Evolutionary conservation across 1,139 yeast genomes (phyloP).

Genomic region (Candida pseudoviswanathii): DNA sequence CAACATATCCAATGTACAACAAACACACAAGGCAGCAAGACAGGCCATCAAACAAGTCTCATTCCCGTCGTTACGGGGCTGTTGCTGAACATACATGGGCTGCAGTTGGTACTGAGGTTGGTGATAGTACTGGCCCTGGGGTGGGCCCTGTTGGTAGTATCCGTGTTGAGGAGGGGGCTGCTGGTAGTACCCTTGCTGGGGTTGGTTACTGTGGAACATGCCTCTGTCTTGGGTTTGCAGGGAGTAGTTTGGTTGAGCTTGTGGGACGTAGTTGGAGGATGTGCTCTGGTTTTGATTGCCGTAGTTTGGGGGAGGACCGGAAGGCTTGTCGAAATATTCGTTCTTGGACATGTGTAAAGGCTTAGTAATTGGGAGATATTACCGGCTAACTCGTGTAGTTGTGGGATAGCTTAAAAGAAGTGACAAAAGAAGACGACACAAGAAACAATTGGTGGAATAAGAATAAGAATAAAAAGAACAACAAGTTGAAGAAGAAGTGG

Average conservation of each 20-base stretch:
- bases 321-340: slow-evolving; percentile 38
- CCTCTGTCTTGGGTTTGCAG: slow-evolving; percentile 36
- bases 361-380: no score
- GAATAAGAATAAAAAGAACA: neutral
- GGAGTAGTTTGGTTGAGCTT: slow-evolving; percentile 38
- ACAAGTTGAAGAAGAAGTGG: neutral
- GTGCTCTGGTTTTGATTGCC: slow-evolving; percentile 13
- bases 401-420: neutral
- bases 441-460: neutral
- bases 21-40: slow-evolving; percentile 71
- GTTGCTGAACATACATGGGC: slow-evolving; percentile 67
- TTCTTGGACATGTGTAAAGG: slow-evolving; percentile 21
- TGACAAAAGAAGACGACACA: neutral
- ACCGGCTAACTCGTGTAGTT: neutral
- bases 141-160: slow-evolving; percentile 22
- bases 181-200: slow-evolving; percentile 34
- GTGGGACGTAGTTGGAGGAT: slow-evolving; percentile 26
- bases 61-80: slow-evolving; percentile 35
- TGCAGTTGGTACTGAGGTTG: slow-evolving; percentile 47
- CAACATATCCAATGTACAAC: slow-evolving; percentile 71
- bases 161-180: slow-evolving; percentile 22
- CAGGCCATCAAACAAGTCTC: slow-evolving; percentile 68
- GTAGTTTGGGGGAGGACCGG: slow-evolving; percentile 51
- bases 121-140: slow-evolving; percentile 16
- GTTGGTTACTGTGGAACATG: slow-evolving; percentile 21